phyloP scores from a whole-genome alignment of 768 basidiomycete species.

The Cyathus striatus region DNA sequence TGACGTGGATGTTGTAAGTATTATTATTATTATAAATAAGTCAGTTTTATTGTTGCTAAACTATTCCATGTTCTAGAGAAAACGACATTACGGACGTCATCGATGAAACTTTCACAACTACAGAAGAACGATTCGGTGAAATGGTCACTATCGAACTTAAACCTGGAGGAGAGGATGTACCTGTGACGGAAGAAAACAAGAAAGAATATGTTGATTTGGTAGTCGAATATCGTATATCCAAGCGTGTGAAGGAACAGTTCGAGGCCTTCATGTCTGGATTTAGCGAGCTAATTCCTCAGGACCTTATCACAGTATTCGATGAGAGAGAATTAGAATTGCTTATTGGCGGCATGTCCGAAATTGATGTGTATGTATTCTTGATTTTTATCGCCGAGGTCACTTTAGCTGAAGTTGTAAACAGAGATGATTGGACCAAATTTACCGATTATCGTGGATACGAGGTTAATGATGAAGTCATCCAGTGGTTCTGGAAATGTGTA shows the following conservation, averaged over 20 bases:
- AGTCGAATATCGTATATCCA: slow-evolving; percentile 96
- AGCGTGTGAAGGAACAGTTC: slow-evolving; percentile 97
- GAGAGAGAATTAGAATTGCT: slow-evolving; percentile 95
- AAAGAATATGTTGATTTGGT: slow-evolving; percentile 94
- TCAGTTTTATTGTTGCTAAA: background rate
- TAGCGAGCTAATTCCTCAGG: slow-evolving; percentile 98
- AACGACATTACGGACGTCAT: slow-evolving; percentile 98
- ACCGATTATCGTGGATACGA: slow-evolving; percentile 98
- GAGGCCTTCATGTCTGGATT: slow-evolving; percentile 99
- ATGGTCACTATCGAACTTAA: slow-evolving; percentile 96
- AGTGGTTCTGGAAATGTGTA: slow-evolving; percentile 99
- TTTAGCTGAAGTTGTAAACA: slow-evolving; percentile 16
- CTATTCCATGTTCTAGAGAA: slow-evolving; percentile 49
- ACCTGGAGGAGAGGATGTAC: slow-evolving; percentile 77
- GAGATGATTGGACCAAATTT: slow-evolving; percentile 98
- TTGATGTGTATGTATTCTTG: slow-evolving; percentile 78
- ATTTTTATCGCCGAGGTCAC: background rate
- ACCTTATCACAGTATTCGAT: slow-evolving; percentile 97
- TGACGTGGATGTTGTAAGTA: slow-evolving; percentile 98
- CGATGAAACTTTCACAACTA: slow-evolving; percentile 95
- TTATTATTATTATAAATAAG: background rate
- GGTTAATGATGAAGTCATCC: slow-evolving; percentile 92
- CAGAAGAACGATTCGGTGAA: slow-evolving; percentile 97
- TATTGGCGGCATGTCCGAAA: slow-evolving; percentile 99
- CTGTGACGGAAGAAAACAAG: slow-evolving; percentile 97